Base-by-base conservation (phyloP, 306 rosid species). In the Vicia villosa region DNA sequence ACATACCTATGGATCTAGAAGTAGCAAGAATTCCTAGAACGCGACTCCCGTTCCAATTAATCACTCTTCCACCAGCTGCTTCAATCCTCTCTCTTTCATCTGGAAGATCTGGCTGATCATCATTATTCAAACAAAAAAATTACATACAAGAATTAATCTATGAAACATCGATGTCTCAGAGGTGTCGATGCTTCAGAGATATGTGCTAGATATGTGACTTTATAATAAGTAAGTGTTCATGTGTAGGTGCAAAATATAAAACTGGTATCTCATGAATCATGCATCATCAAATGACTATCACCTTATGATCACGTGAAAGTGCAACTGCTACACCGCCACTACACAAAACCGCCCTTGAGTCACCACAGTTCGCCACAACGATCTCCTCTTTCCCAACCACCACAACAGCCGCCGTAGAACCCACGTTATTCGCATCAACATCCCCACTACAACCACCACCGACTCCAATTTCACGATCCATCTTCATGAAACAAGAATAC, bases 271-370 rank as follows among this genome's bases (percentile, higher is more conserved):
- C 34, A 22, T 21, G 15, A 20, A 6, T 54, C 9, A 34, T 34
- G 38, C 38, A 45, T 22, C 0, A 8, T 5, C 1, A 46, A 24
- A 4, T n/a, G 5, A 3, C 19, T 8, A 36, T 50, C 51, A 77
- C 95, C 91, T 81, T 83, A 58, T 86, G 95, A 77, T 86, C 95
- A 63, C 68, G 80, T 72, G 95, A 88, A 46, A 91, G 86, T 26
- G 91, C 85, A 8, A 86, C 41, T 1, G 85, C 80, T 1, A 38
- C 75, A 6, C 88, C 89, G 42, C 64, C 88, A 7, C 78, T 82
- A 41, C 83, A 81, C 15, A 91, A 30, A 0, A 91, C 85, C n/a
- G 81, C 85, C 13, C 97, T 80, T 0, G 95, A 88, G 69, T 86
- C 88, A 1, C 95, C 92, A 42, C 83, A 86, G 19, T 91, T 88